Conservation (phyloP, 1,284 basidiomycete species). For the Ceratobasidium theobromae region DNA sequence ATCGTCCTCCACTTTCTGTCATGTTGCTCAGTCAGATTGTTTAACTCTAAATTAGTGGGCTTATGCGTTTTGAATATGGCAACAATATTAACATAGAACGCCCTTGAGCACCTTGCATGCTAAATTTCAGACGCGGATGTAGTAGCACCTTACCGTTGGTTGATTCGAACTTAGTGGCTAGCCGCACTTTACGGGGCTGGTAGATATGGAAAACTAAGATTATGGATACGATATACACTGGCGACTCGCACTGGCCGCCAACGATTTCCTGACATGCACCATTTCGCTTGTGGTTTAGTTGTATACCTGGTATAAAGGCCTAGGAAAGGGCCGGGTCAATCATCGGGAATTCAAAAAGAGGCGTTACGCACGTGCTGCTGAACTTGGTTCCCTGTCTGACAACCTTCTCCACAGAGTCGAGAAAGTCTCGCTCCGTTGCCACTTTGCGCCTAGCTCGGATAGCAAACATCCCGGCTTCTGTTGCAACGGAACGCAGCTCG, state of each 20-base stretch:
- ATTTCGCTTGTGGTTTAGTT: conserved; percentile 36
- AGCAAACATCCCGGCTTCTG: conserved; percentile 99
- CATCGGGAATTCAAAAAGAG: background rate
- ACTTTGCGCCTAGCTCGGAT: conserved; percentile 97
- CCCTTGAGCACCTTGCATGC: too few relatives aligned
- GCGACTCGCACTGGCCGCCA: conserved; percentile 22
- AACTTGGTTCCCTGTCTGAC: conserved; percentile 98
- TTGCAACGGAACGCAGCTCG: conserved; percentile 94
- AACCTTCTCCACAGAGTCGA: conserved; percentile 98
- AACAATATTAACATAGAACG: too few relatives aligned
- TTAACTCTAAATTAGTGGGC: too few relatives aligned
- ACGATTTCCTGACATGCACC: background rate
- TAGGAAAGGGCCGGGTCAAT: conserved; percentile 34
- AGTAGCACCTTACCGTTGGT: too few relatives aligned
- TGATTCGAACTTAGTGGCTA: too few relatives aligned
- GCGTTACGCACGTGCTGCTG: conserved; percentile 70
- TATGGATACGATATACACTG: conserved; percentile 27
- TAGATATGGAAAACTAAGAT: conserved; percentile 11
- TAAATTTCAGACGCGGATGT: too few relatives aligned
- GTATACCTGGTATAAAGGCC: conserved; percentile 49
- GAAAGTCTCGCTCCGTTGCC: conserved; percentile 95
- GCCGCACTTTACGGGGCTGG: too few relatives aligned
- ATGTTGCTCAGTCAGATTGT: too few relatives aligned
- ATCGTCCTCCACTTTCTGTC: too few relatives aligned
- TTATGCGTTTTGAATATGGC: too few relatives aligned